A percentile compares a stretch with the other conserved stretches of the same genome.
Conservation (phyloP, 139 green algal species). For the Chlamydomonas schloesseri region DNA sequence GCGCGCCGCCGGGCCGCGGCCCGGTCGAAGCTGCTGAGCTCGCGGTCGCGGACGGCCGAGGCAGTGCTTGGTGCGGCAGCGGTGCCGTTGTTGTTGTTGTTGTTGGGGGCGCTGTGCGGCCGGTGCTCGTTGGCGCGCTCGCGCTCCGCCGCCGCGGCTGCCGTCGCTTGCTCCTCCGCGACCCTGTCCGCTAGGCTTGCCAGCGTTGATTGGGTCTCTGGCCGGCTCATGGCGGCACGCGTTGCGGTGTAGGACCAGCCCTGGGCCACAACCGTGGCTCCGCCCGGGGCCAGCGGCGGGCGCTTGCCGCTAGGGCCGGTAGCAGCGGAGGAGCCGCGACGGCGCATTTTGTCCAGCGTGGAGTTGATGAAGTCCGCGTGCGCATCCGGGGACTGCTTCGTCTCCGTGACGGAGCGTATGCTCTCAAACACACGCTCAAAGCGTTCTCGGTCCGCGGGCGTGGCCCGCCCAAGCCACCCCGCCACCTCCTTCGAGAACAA, state of each 20-base stretch:
- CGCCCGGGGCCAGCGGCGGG: background rate
- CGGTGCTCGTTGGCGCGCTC: background rate
- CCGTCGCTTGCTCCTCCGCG: background rate
- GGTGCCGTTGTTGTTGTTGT: background rate
- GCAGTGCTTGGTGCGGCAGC: background rate
- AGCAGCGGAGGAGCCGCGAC: background rate
- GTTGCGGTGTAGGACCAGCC: slow-evolving; percentile 47
- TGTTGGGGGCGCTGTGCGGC: background rate
- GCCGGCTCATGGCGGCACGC: background rate
- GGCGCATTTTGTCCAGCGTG: background rate
- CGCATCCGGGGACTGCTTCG: background rate
- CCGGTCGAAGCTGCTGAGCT: background rate
- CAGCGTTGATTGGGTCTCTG: background rate
- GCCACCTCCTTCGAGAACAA: slow-evolving; percentile 29
- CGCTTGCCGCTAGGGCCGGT: background rate
- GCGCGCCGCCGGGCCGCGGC: slow-evolving; percentile 9
- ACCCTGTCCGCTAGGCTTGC: background rate
- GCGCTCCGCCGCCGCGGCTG: background rate
- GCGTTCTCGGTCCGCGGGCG: background rate
- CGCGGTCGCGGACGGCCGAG: background rate
- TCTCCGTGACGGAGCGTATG: background rate
- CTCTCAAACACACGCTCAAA: slow-evolving; percentile 25
- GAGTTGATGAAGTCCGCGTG: background rate
- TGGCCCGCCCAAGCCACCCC: slow-evolving; percentile 7
- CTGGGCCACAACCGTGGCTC: background rate